Percentiles rank a stretch among this genome's conserved stretches.
phyloP scores from a whole-genome alignment of 2,329 filamentous ascomycete species.

The Cladophialophora immunda region DNA sequence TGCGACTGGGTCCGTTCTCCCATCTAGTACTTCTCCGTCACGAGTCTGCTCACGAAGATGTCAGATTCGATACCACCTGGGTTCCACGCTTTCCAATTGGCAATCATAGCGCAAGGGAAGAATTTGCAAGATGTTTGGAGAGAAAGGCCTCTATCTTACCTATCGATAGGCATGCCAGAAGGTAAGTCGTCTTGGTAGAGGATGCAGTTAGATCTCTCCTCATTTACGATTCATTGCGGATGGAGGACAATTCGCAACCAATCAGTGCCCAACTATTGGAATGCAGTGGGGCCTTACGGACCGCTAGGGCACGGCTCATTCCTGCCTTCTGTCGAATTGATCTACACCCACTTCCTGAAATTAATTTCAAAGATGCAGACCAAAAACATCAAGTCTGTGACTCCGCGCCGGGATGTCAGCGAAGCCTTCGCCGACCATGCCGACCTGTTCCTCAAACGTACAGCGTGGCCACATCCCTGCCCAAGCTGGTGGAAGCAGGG shows the following conservation, averaged over 20 bases:
- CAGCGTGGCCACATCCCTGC: constrained; percentile 28
- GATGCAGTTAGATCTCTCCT: no score
- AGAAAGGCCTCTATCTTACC: no score
- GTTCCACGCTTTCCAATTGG: constrained; percentile 41
- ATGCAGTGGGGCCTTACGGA: constrained; percentile 42
- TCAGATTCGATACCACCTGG: constrained; percentile 46
- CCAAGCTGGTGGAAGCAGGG: constrained; percentile 33
- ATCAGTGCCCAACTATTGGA: constrained; percentile 42
- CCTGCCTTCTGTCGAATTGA: constrained; percentile 15
- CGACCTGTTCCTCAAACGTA: constrained; percentile 49
- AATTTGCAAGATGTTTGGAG: no score
- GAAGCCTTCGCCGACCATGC: constrained; percentile 49
- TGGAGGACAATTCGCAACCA: no score
- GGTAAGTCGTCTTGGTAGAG: no score
- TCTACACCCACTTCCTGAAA: constrained; percentile 8
- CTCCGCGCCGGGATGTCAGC: constrained; percentile 37
- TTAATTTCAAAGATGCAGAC: constrained; percentile 25
- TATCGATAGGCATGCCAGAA: no score
- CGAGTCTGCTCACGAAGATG: no score
- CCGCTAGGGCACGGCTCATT: constrained; percentile 42
- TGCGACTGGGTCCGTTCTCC: constrained; percentile 23
- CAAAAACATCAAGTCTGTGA: constrained; percentile 23
- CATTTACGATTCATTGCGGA: no score
- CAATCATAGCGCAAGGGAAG: no score
- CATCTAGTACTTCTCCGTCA: no score